Percentiles rank a stretch among this genome's conserved stretches.
These are phyloP conservation scores for Aspergillus melleus DNA, from an alignment of 2,329 filamentous ascomycete species.

Conservation along the genomic window DNA sequence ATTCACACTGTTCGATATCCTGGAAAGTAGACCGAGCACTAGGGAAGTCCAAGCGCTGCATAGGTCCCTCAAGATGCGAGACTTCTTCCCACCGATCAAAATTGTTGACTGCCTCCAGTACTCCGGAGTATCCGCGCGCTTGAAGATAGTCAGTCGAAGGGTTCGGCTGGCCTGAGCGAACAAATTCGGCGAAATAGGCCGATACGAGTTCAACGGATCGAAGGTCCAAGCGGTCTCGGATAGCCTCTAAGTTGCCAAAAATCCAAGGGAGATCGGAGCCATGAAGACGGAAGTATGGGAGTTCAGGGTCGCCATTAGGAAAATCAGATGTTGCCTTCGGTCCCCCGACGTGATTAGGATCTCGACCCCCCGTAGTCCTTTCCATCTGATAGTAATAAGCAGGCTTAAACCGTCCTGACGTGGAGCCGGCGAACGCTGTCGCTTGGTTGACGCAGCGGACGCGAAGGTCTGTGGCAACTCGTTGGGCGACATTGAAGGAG, in stretches of 20 bases:
- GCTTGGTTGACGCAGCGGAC: slow-evolving; percentile 62
- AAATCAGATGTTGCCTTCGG: slow-evolving; percentile 40
- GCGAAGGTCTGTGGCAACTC: slow-evolving; percentile 57
- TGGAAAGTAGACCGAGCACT: slow-evolving; percentile 46
- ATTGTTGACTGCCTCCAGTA: slow-evolving; percentile 42
- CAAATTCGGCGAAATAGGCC: slow-evolving; percentile 54
- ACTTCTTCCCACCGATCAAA: slow-evolving; percentile 24
- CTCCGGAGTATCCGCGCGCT: slow-evolving; percentile 49
- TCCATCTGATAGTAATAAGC: slow-evolving; percentile 62
- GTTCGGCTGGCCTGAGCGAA: slow-evolving; percentile 54
- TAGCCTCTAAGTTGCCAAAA: slow-evolving; percentile 52
- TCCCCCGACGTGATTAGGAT: slow-evolving; percentile 53
- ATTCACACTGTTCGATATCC: slow-evolving; percentile 53
- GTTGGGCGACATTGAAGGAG: slow-evolving; percentile 56
- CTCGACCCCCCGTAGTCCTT: slow-evolving; percentile 53
- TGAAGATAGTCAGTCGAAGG: slow-evolving; percentile 46
- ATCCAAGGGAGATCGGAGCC: slow-evolving; percentile 56
- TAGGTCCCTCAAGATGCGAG: slow-evolving; percentile 23
- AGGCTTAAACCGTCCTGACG: slow-evolving; percentile 45
- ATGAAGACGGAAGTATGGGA: slow-evolving; percentile 54
- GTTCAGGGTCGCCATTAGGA: slow-evolving; percentile 49
- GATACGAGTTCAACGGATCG: slow-evolving; percentile 47
- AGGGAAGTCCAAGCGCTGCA: slow-evolving; percentile 51
- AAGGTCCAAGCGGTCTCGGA: slow-evolving; percentile 54
- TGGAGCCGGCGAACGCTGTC: slow-evolving; percentile 52